A percentile compares a stretch with the other conserved stretches of the same genome.
Evolutionary conservation across 352 stramenopile species (phyloP).

Genomic region (Phytophthora pisi): DNA sequence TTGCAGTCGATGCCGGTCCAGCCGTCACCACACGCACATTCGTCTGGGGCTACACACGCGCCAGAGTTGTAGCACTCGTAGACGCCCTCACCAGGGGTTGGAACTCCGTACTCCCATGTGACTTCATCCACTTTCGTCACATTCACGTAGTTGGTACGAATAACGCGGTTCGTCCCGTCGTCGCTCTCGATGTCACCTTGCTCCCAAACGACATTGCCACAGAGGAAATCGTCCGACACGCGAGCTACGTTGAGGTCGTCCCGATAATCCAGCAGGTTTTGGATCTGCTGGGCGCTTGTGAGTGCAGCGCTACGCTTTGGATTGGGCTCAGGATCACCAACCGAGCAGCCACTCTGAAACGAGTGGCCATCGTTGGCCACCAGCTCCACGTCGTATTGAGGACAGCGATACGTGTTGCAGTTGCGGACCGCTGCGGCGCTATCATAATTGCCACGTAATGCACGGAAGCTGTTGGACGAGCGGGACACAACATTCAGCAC

Average conservation of each 20-base stretch:
- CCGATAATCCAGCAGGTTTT: constrained; percentile 57
- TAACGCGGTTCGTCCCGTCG: constrained; percentile 53
- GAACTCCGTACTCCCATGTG: constrained; percentile 67
- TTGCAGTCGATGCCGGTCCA: constrained; percentile 95
- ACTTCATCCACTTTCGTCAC: constrained; percentile 80
- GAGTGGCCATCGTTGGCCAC: constrained; percentile 92
- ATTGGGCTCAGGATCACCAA: constrained; percentile 67
- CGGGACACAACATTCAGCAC: constrained; percentile 80
- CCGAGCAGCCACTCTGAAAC: constrained; percentile 94
- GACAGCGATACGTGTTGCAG: constrained; percentile 74
- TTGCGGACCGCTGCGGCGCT: constrained; percentile 30
- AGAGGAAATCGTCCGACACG: constrained; percentile 75
- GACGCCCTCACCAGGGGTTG: constrained; percentile 89
- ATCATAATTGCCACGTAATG: constrained; percentile 67
- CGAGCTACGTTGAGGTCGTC: constrained; percentile 67
- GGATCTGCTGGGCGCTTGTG: constrained; percentile 43
- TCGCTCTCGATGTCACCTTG: constrained; percentile 91
- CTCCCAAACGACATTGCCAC: constrained; percentile 88
- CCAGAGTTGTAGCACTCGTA: constrained; percentile 95
- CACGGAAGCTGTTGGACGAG: constrained; percentile 41
- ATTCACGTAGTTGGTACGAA: constrained; percentile 94
- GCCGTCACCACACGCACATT: constrained; percentile 91
- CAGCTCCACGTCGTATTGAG: constrained; percentile 86
- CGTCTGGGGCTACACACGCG: constrained; percentile 92
- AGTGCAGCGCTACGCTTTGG: constrained; percentile 35